These are phyloP conservation scores for Fraxinus latifolia DNA, from an alignment of 305 asterid species.

Conservation along the genomic window DNA sequence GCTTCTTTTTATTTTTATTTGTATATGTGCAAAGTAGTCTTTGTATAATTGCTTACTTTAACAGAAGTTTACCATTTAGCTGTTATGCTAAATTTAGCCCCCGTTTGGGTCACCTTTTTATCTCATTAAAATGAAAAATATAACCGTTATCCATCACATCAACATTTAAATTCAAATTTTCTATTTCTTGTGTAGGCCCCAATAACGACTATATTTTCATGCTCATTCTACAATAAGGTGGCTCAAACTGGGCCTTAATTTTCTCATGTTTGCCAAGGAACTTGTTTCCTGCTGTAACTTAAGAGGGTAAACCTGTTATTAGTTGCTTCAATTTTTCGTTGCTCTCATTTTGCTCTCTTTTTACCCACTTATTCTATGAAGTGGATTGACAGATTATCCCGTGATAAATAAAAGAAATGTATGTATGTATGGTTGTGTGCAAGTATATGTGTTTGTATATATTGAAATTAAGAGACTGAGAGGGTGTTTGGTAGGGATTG, in stretches of 20 bases:
- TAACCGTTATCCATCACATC: too few relatives aligned
- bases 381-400: neutral
- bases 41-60: slow-evolving; percentile 1
- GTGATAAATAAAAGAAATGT: neutral
- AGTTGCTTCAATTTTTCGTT: neutral
- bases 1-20: neutral
- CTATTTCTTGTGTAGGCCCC: too few relatives aligned
- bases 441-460: neutral
- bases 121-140: too few relatives aligned
- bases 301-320: neutral
- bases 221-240: too few relatives aligned
- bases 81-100: neutral
- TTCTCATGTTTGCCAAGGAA: slow-evolving; percentile 1
- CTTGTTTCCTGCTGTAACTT: slow-evolving; percentile 9
- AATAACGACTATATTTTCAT: too few relatives aligned
- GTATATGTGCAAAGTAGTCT: slow-evolving; percentile 1
- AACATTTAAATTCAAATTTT: too few relatives aligned
- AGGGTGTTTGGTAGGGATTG: too few relatives aligned
- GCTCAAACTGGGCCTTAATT: neutral
- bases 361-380: neutral
- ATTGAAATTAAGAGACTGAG: neutral
- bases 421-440: neutral
- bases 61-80: neutral
- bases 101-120: too few relatives aligned
- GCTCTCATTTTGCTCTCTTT: neutral